phyloP scores from a whole-genome alignment of 1,284 basidiomycete species.

The Leccinum subspadiceum region DNA sequence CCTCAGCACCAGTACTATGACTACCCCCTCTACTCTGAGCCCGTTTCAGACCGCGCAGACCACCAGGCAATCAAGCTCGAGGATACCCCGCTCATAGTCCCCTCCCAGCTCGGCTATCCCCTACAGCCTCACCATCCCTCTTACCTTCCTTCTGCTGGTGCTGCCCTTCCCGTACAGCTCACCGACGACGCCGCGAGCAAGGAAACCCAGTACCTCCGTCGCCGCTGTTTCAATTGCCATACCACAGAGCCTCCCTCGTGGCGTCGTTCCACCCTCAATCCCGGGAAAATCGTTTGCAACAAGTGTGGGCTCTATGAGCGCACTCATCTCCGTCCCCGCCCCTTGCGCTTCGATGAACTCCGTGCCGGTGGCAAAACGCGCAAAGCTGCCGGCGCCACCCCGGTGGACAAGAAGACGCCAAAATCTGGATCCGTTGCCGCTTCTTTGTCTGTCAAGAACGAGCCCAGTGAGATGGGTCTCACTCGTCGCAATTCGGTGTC shows the following conservation, averaged over 20 bases:
- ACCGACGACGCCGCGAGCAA: slow-evolving; percentile 84
- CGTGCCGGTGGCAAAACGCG: slow-evolving; percentile 78
- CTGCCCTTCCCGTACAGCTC: slow-evolving; percentile 70
- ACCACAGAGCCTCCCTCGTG: slow-evolving; percentile 83
- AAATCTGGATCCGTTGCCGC: slow-evolving; percentile 22
- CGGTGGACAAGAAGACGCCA: slow-evolving; percentile 38
- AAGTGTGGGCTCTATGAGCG: slow-evolving; percentile 86
- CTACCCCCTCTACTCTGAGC: slow-evolving; percentile 27
- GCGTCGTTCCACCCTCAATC: slow-evolving; percentile 81
- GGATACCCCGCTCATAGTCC: slow-evolving; percentile 58
- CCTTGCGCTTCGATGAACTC: slow-evolving; percentile 79
- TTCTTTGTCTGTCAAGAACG: slow-evolving; percentile 58
- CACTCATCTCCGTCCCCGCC: slow-evolving; percentile 75
- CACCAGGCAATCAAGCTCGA: slow-evolving; percentile 58
- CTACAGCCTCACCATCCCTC: slow-evolving; percentile 27
- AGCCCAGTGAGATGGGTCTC: slow-evolving; percentile 52
- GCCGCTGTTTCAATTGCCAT: slow-evolving; percentile 84
- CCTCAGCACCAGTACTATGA: slow-evolving; percentile 39
- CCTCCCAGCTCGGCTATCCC: slow-evolving; percentile 48
- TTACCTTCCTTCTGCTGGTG: slow-evolving; percentile 32
- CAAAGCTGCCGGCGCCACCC: slow-evolving; percentile 45
- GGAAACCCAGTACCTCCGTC: slow-evolving; percentile 81
- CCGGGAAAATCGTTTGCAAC: slow-evolving; percentile 87
- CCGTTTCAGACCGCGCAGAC: slow-evolving; percentile 35
- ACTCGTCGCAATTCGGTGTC: slow-evolving; percentile 61